Percentiles rank a stretch among this genome's conserved stretches.
Conservation (phyloP, 83 land plant genomes). For the Picea abies region DNA sequence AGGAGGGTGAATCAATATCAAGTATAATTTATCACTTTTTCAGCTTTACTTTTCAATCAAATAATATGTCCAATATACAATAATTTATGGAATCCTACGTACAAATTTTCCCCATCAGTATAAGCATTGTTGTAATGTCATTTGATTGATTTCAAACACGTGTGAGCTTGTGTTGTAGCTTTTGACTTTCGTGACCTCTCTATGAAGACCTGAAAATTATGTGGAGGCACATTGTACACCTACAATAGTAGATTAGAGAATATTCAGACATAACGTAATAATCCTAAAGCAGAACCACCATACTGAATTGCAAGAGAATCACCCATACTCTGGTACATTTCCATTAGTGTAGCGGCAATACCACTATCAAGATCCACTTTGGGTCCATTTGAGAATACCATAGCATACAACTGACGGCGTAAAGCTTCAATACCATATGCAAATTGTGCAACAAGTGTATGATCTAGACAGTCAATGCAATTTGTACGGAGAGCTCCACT, state of each 20-base stretch:
- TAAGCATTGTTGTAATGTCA: slow-evolving; percentile 97
- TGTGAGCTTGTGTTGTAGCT: slow-evolving; percentile 94
- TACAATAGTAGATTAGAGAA: too few species aligned
- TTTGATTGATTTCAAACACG: slow-evolving; percentile 89
- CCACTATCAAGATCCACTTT: slow-evolving; percentile 13
- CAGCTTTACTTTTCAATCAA: too few species aligned
- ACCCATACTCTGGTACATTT: slow-evolving; percentile 97
- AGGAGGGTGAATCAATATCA: too few species aligned
- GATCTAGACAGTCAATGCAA: too few species aligned
- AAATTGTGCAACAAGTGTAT: too few species aligned
- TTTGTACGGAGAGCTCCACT: too few species aligned
- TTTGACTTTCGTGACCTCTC: slow-evolving; percentile 99
- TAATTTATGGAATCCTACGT: slow-evolving; percentile 78
- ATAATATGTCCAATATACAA: too few species aligned
- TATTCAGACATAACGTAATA: too few species aligned
- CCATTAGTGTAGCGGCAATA: slow-evolving; percentile 92
- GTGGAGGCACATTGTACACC: background rate
- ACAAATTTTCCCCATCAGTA: slow-evolving; percentile 90
- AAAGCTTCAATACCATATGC: too few species aligned
- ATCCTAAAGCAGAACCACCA: slow-evolving; percentile 67
- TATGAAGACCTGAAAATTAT: background rate
- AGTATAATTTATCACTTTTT: too few species aligned
- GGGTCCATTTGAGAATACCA: too few species aligned
- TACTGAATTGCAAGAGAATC: slow-evolving; percentile 96
- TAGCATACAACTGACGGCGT: too few species aligned